Evolutionary conservation across 306 rosid species (phyloP).

Genomic region (Castanospermum australe): DNA sequence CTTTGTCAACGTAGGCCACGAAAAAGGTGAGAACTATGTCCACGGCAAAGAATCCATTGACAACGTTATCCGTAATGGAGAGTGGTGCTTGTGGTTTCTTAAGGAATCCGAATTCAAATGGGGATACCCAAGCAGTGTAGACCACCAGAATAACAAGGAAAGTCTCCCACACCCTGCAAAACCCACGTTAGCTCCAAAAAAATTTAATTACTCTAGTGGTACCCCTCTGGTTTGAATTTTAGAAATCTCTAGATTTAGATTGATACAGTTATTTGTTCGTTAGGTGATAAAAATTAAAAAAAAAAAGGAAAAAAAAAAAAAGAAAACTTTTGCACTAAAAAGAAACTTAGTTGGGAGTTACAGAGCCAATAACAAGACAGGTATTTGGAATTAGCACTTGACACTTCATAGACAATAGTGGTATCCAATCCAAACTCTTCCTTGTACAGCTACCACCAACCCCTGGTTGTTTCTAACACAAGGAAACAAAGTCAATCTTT

Average conservation of each 20-base stretch:
- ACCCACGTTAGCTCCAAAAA: background rate
- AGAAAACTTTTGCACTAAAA: background rate
- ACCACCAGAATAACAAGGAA: constrained; percentile 68
- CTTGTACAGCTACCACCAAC: background rate
- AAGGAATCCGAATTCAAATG: constrained; percentile 91
- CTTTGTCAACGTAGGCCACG: constrained; percentile 77
- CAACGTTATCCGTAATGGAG: constrained; percentile 67
- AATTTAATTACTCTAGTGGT: background rate
- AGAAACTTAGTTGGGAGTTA: background rate
- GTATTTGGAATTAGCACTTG: background rate
- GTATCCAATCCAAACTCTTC: constrained; percentile 3
- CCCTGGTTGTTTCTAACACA: background rate
- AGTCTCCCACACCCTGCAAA: constrained; percentile 75
- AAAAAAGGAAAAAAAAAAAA: background rate
- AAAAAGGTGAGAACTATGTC: constrained; percentile 88
- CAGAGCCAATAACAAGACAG: constrained; percentile 7
- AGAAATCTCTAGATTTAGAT: background rate
- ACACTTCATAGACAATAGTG: background rate
- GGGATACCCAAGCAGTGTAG: constrained; percentile 97
- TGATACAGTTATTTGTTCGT: background rate
- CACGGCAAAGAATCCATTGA: constrained; percentile 72
- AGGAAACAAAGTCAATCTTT: constrained; percentile 30
- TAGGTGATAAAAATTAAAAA: too few species aligned
- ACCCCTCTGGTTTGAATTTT: background rate
- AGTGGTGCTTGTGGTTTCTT: constrained; percentile 63